Conservation (phyloP, 78 protist species). For the Anaeramoeba ignava region DNA sequence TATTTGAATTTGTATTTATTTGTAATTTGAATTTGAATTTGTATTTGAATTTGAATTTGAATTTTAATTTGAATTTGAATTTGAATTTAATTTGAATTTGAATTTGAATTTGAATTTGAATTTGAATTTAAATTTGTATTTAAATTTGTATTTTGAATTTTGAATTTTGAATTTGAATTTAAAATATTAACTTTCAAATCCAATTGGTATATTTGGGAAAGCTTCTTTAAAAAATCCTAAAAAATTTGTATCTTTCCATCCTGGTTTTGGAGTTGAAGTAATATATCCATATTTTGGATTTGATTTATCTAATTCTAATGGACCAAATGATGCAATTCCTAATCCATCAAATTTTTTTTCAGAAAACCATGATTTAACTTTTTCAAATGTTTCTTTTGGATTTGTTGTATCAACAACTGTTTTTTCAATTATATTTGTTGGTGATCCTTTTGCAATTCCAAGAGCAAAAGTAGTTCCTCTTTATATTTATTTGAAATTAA, state of each 20-base stretch:
- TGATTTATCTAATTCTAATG: not conserved
- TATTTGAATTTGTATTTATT: no score
- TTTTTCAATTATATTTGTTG: not conserved
- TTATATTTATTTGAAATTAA: not conserved
- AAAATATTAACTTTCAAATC: no score
- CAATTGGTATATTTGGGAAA: not conserved
- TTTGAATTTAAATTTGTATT: no score
- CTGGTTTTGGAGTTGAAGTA: not conserved
- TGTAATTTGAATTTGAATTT: no score
- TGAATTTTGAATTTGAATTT: no score
- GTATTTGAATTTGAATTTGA: no score
- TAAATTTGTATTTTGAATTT: no score
- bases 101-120: no score
- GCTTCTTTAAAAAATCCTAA: not conserved
- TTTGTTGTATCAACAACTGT: not conserved
- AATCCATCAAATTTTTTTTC: not conserved
- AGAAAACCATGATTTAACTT: not conserved
- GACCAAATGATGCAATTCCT: slow-evolving; percentile 1
- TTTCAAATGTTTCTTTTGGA: not conserved
- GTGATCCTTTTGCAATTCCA: not conserved
- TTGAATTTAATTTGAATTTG: no score
- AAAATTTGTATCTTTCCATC: not conserved
- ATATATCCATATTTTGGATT: not conserved
- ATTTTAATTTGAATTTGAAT: no score
- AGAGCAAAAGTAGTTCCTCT: not conserved